Base-by-base conservation (phyloP, 139 green algal genomes). In the Closterium sp. region DNA sequence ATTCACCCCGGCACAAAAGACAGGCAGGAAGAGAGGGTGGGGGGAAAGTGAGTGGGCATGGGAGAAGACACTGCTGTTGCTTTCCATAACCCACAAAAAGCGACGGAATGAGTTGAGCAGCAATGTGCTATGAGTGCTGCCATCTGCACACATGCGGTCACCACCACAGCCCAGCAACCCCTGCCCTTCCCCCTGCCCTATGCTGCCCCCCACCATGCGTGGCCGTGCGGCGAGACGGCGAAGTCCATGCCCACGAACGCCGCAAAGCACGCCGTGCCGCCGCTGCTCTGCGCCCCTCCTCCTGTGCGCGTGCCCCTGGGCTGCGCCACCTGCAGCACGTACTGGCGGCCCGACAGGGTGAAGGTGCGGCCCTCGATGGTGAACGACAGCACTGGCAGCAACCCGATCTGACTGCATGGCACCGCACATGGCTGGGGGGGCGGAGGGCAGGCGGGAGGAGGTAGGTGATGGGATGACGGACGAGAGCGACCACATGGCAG, bases 161-260 rank as follows among this genome's bases (percentile, higher is more conserved):
- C 12, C 43, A 69, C 8, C 21, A 69, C 43, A 69, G 21, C 12
- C 9, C 43, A 28, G 23, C 43, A 12, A 25, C 8, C 43, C 43
- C 23, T 28, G 1, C 10, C 43, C 12, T 16, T n/a, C n/a, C n/a
- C 43, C 43, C 43, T 69, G 12, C 43, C 8, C 43, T 69, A 12
- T 69, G 97, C 92, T 99, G 92, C 23, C 33, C 33, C 84, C 84
- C 33, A 87, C 84, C 84, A 69, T 16, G 43, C 43, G 23, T 69
- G 43, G 43, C 43, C 43, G 23, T 69, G 21, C 12, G 43, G 43
- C 43, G 43, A 69, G 12, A 69, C 23, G 43, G 43, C 43, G 23
- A 69, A 69, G 43, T 69, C 43, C 43, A 69, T 69, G 43, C 43
- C 43, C 43, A 69, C 43, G 43, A 69, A 69, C 43, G 43, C 43